phyloP scores from a whole-genome alignment of 257 asterid species.

The Lycium ferocissimum region DNA sequence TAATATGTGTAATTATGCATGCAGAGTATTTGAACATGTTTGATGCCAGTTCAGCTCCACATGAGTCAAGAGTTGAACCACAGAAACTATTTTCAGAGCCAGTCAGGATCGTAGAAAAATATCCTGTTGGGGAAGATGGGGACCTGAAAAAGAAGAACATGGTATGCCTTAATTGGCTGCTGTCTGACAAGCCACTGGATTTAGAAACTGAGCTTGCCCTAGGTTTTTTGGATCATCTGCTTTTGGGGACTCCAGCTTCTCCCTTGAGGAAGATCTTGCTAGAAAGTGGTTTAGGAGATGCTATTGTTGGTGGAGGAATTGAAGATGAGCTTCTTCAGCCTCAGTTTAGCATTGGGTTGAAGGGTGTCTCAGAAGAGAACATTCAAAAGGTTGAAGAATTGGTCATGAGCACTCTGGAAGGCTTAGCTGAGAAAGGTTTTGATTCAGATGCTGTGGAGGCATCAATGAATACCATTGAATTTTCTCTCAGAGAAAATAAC shows the following conservation, averaged over 20 bases:
- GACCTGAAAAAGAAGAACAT: constrained; percentile 93
- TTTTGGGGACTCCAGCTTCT: constrained; percentile 98
- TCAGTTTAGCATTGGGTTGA: constrained; percentile 93
- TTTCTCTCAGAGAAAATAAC: constrained; percentile 96
- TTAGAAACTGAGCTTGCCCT: constrained; percentile 92
- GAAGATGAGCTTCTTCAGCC: constrained; percentile 99
- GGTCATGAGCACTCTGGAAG: constrained; percentile 61
- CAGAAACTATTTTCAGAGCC: constrained; percentile 88
- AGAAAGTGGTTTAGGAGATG: constrained; percentile 97
- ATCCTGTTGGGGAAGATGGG: constrained; percentile 88
- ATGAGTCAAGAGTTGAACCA: constrained; percentile 71
- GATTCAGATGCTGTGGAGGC: constrained; percentile 95
- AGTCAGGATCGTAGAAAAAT: constrained; percentile 81
- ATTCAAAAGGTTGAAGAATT: constrained; percentile 78
- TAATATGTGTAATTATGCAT: constrained; percentile 25
- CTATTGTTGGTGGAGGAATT: constrained; percentile 96
- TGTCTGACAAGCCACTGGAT: constrained; percentile 87
- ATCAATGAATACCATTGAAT: constrained; percentile 97
- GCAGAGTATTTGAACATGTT: constrained; percentile 89
- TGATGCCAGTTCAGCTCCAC: constrained; percentile 86
- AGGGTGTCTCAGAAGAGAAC: constrained; percentile 90
- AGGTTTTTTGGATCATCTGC: constrained; percentile 87
- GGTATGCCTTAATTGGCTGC: constrained; percentile 97
- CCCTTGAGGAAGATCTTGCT: constrained; percentile 91
- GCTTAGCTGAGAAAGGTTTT: constrained; percentile 89